Evolutionary conservation across 495 filamentous ascomycete species (phyloP), one percentile per base, ranked within the genome.

Genomic region (Opeltia flavorubescens): DNA sequence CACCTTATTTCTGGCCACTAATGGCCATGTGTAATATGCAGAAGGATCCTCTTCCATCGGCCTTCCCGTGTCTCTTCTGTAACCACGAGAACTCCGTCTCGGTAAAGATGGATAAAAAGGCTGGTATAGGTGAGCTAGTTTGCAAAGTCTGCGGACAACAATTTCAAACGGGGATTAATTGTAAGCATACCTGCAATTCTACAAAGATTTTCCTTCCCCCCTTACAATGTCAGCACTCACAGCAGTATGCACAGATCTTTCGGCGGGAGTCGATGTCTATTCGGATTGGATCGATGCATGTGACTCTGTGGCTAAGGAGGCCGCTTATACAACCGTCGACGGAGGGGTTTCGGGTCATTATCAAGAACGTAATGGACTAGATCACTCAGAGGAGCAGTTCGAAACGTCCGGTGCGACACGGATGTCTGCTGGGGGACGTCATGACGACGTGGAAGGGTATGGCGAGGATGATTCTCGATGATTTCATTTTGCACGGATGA

Each of bases 241-340:
- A 2, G 17, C 3, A 20, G 15, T 17, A 25, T 33, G 24, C 43
- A 1, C 43, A 94, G 87, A 88, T 59, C 78, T 96, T 46, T 89
- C 86, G 29, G 82, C 83, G 13, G 73, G 84, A 1, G 86, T 98
- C 25, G 91, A 98, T 56, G 89, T 98, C 13, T 98, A 96, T 59
- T 85, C 86, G 26, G 93, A 95, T 58, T 98, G 91, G 91, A 83
- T 98, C 43, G 91, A 98, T 66, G 91, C 91, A 29, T 95, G 91
- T 60, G 89, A 95, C 68, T 76, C 72, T 31, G 78, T 83, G 35
- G 80, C 81, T 12, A 81, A 82, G 54, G 70, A 78, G 43, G 71
- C 67, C 36, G 64, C 68, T 50, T 65, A 72, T 54, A 70, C 30
- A 39, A 33, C 49, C 26, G 31, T 30, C 11, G 67, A 66, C 4